Base-by-base conservation (phyloP, 2,329 filamentous ascomycete species). In the Calonectria hawksworthii region DNA sequence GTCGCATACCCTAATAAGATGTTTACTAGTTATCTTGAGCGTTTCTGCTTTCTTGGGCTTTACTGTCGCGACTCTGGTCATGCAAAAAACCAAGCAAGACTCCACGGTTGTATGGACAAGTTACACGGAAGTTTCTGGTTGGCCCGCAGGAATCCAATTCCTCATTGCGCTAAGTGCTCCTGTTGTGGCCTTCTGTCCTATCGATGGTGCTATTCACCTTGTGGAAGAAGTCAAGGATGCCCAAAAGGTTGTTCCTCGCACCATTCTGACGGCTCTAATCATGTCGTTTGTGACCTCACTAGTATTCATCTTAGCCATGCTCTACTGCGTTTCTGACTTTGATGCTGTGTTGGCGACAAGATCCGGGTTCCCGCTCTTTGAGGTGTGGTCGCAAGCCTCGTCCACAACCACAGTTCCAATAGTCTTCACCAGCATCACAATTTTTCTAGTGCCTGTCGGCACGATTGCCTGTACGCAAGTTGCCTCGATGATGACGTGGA, bases 401-500 rank as follows among this genome's bases (percentile, higher is more conserved):
- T 54, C 44, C 16, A 41, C 64, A 23, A 54, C 32, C 9, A 41
- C 64, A 10, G 47, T 54, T 11, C 47, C 64, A 2, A 30, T 68
- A 3, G 32, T 54, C 18, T 68, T 68, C 30, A 68, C 64, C 4
- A 68, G 64, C 21, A 68, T 68, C 21, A 68, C 64, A 2, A 68
- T 54, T 13, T 68, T 41, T 32, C n/a, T 68, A 16, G 32, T 68
- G 32, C 64, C 47, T n/a, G 23, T 68, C 30, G 64, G 64, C 3
- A 68, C 64, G 3, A 68, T 68, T 34, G 64, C 64, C 10, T 68
- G 47, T 14, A 68, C 47, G 14, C 64, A 68, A 13, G 64, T 68
- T 3, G 64, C 64, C 21, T 68, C 64, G 3, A 68, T 68, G 64
- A 68, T 68, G 64, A 68, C 64, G 11, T 68, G 64, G 64, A 54